These are phyloP conservation scores for Triadica sebifera DNA, from an alignment of 345 rosid species.

Conservation along the genomic window DNA sequence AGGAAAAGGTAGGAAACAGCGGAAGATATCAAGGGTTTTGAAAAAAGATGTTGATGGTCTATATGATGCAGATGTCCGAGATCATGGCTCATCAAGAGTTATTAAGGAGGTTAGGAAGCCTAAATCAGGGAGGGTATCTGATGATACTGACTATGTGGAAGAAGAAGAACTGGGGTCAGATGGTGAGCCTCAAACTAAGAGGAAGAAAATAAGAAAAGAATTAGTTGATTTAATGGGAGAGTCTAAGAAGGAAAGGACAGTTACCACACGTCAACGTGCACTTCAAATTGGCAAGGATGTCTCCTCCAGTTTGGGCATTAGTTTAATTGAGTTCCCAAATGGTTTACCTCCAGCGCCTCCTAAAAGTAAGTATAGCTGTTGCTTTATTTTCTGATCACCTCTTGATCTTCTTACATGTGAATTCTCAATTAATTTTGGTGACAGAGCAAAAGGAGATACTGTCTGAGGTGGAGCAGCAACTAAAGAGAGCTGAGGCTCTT, in stretches of 20 bases:
- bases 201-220: slow-evolving; percentile 27
- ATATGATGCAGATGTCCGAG: slow-evolving; percentile 26
- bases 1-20: slow-evolving; percentile 24
- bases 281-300: slow-evolving; percentile 29
- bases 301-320: slow-evolving; percentile 16
- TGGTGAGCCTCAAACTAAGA: slow-evolving; percentile 23
- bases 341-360: slow-evolving; percentile 35
- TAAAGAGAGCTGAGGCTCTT: slow-evolving; percentile 34
- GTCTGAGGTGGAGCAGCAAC: slow-evolving; percentile 24
- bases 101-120: slow-evolving; percentile 20
- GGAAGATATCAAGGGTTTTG: slow-evolving; percentile 32
- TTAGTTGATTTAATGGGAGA: slow-evolving; percentile 22
- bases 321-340: slow-evolving; percentile 28
- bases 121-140: slow-evolving; percentile 22
- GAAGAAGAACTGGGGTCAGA: slow-evolving; percentile 33
- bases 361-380: slow-evolving; percentile 18
- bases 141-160: slow-evolving; percentile 36
- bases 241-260: slow-evolving; percentile 26
- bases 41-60: slow-evolving; percentile 39
- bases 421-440: not conserved
- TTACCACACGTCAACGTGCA: slow-evolving; percentile 29
- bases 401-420: not conserved
- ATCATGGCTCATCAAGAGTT: slow-evolving; percentile 18
- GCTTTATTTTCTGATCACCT: not conserved
- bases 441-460: slow-evolving; percentile 31